A percentile compares a stretch with the other conserved stretches of the same genome.
phyloP scores from a whole-genome alignment of 495 filamentous ascomycete species.

The Letharia lupina region DNA sequence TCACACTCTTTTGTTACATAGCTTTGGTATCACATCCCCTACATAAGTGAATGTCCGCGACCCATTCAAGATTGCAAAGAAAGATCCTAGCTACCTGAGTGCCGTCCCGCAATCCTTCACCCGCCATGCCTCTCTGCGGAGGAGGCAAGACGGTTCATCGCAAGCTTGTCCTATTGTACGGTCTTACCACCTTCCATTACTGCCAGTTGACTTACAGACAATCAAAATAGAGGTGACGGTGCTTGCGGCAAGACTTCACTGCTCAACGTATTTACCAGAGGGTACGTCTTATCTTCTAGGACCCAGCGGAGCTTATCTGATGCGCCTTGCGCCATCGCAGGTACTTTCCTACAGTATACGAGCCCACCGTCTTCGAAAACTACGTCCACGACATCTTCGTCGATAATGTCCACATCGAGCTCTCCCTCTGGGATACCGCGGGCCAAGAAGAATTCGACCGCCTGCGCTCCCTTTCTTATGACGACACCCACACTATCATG shows the following conservation, averaged over 20 bases:
- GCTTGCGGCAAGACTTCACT: constrained; percentile 96
- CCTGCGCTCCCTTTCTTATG: constrained; percentile 88
- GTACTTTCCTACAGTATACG: constrained; percentile 97
- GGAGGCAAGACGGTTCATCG: constrained; percentile 77
- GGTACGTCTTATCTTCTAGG: constrained; percentile 45
- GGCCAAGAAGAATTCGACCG: constrained; percentile 99
- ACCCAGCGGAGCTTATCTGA: constrained; percentile 14
- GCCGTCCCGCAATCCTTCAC: constrained; percentile 6
- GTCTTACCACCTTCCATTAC: constrained; percentile 24
- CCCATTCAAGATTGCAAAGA: not conserved
- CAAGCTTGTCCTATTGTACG: constrained; percentile 94
- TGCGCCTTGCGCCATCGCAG: constrained; percentile 36
- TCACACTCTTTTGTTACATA: constrained; percentile 1
- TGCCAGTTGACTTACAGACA: constrained; percentile 22
- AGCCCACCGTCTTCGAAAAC: constrained; percentile 98
- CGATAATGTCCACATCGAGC: constrained; percentile 89
- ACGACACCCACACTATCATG: constrained; percentile 96
- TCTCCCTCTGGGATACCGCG: constrained; percentile 96
- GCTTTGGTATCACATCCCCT: not conserved
- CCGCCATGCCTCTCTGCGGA: constrained; percentile 44
- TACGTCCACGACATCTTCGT: constrained; percentile 99
- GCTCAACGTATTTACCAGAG: constrained; percentile 97
- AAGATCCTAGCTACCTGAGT: not conserved
- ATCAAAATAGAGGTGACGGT: constrained; percentile 68
- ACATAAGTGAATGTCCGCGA: not conserved